Base-by-base conservation (phyloP, 2,329 filamentous ascomycete species). In the Xylariaceae sp. region DNA sequence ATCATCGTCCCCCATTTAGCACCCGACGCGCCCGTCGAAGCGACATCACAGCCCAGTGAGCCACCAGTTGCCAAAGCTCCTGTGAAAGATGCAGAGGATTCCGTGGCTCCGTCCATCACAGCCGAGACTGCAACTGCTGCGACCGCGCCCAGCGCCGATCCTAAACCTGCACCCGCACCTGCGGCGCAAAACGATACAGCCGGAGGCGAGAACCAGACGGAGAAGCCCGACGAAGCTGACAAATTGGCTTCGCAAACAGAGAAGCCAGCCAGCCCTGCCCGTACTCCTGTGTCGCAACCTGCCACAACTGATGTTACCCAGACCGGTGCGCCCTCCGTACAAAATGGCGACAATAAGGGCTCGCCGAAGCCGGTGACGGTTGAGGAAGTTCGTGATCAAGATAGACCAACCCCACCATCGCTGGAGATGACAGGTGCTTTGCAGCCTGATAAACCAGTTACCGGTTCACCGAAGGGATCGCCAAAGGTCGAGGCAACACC, bases 371-470 rank as follows among this genome's bases (percentile, higher is more conserved):
- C 70, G 2, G 68, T 66, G 6, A 61, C 66, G 12, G 53, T 71
- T 40, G 67, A 71, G 57, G 67, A 71, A 43, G 60, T 66, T n/a
- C 57, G 21, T 12, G 68, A 71, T 40, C 59, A 65, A 48, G 69
- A 67, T 42, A 26, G 62, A 40, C 58, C 68, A 7, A 32, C 50
- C 2, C 42, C 53, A 7, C 60, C 67, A 7, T 26, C 57, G n/a
- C 47, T 50, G 2, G 57, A 59, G 29, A 55, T 56, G 61, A 54
- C 60, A 16, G 56, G 52, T 9, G 59, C 56, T 29, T 44, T 59
- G 4, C 60, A 59, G 3, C 44, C 61, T 16, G 50, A 67, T 29
- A 64, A 69, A 37, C 45, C 62, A 20, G 54, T 57, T 20, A 66
- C 64, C 9, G 54, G 64, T 43, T 54, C 53, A 18, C 51, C 21